Percentiles rank a stretch among this genome's conserved stretches.
These are phyloP conservation scores for Cryptosporidium ubiquitum DNA, from an alignment of 169 alveolate genomes.

Conservation along the genomic window DNA sequence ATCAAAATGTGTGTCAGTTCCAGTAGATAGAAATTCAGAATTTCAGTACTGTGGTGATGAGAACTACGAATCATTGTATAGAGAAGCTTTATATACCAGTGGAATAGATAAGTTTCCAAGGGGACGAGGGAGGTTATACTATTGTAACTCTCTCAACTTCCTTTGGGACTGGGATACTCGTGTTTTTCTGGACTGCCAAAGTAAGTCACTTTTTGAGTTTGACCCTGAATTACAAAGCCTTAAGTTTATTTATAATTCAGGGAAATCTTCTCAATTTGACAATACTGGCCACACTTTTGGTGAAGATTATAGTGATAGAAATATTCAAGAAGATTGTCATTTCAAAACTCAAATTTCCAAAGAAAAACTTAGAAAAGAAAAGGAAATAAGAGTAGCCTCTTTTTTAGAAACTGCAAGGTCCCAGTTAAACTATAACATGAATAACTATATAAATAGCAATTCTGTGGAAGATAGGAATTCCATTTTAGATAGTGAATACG, in stretches of 20 bases:
- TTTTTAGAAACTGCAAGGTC: slow-evolving; percentile 23
- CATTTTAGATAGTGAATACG: not conserved
- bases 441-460: not conserved
- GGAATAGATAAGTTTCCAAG: not conserved
- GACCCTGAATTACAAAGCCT: slow-evolving; percentile 12
- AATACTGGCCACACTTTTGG: not conserved
- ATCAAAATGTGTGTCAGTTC: not conserved
- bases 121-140: not conserved
- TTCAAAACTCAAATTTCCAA: not conserved
- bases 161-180: slow-evolving; percentile 58
- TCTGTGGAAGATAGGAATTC: not conserved
- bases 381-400: slow-evolving; percentile 36
- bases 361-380: slow-evolving; percentile 7
- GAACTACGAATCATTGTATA: not conserved
- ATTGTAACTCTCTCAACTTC: not conserved
- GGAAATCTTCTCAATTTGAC: not conserved
- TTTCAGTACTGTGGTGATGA: not conserved
- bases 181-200: slow-evolving; percentile 16
- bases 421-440: slow-evolving; percentile 1
- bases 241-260: not conserved
- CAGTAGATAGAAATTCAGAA: slow-evolving; percentile 20
- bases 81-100: not conserved
- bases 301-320: not conserved
- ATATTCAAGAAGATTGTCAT: not conserved
- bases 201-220: slow-evolving; percentile 20